Base-by-base conservation (phyloP, 371 early-diverging fungal species). In the Actinomortierella wolfii region DNA sequence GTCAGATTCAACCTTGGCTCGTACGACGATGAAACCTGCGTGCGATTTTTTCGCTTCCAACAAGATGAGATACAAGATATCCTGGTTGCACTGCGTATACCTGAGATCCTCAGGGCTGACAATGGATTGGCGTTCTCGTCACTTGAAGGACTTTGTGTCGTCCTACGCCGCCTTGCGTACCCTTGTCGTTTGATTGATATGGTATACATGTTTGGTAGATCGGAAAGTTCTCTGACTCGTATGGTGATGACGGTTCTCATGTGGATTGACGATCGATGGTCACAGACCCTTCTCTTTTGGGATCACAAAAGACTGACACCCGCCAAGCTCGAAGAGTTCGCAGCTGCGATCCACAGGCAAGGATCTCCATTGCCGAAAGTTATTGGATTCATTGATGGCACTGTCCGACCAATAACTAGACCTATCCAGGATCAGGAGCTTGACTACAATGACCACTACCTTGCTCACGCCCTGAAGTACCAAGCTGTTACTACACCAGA, bases 361-460 rank as follows among this genome's bases (percentile, higher is more conserved):
- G 45, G 46, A 11, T 44, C 51, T 34, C 51, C 59, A 18, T 28
- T 43, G 8, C 59, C 13, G 1, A 6, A 2, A 0, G 44, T 50
- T 8, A 20, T 58, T 9, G 58, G 43, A 9, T 58, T 58, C 43
- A 58, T 58, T 26, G 58, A 58, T 26, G 51, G 51, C 17, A 58
- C 58, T 7, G 51, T 58, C 0, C n/a, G 51, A 2, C 51, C 58
- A 5, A 51, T 58, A 9, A 42, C 51, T 3, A 41, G 51, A 13
- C 58, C 29, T 2, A n/a, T 26, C 6, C 26, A 43, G 17, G 45
- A 18, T 1, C 58, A 51, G 25, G 29, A 51, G 51, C 44, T 9
- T 23, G 51, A 43, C 13, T 51, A 51, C 28, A 51, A 58, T 18
- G 51, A 51, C 9, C 58, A 58, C 26, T 42, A 58, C 20, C 42